A percentile compares a stretch with the other conserved stretches of the same genome.
Evolutionary conservation across 176 grass and related monocot species (phyloP).

Genomic region (Bonia amplexicaulis): DNA sequence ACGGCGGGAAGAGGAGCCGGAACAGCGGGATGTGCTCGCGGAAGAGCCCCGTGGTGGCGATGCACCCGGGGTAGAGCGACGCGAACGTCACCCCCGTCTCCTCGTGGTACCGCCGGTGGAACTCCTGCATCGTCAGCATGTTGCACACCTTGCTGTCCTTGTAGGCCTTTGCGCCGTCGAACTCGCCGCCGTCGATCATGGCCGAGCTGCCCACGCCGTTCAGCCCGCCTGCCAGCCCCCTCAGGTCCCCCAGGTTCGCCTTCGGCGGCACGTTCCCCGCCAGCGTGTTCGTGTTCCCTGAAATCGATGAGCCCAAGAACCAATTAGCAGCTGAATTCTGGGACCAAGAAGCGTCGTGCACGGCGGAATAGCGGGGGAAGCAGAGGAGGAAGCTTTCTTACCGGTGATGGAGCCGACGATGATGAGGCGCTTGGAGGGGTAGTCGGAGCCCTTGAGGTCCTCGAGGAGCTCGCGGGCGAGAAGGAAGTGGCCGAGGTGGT

Average conservation of each 20-base stretch:
- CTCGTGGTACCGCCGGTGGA: conserved; percentile 88
- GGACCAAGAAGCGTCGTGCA: neutral
- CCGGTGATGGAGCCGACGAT: conserved; percentile 97
- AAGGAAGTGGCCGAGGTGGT: conserved; percentile 95
- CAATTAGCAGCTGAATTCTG: neutral
- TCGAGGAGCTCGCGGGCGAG: conserved; percentile 71
- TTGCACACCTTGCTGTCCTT: conserved; percentile 99
- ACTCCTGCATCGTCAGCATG: conserved; percentile 96
- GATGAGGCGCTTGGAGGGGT: conserved; percentile 85
- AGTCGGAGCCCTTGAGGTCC: conserved; percentile 66
- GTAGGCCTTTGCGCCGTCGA: conserved; percentile 97
- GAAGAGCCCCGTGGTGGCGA: conserved; percentile 93
- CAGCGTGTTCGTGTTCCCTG: conserved; percentile 95
- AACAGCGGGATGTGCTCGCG: conserved; percentile 84
- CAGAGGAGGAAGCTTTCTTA: conserved; percentile 12
- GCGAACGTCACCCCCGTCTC: conserved; percentile 83
- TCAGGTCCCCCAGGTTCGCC: conserved; percentile 87
- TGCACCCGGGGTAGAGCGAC: conserved; percentile 93
- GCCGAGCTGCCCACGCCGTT: conserved; percentile 54
- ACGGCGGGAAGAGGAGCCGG: conserved; percentile 78
- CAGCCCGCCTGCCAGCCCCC: conserved; percentile 69
- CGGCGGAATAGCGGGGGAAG: neutral
- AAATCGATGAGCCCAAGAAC: neutral
- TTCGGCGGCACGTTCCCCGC: conserved; percentile 88
- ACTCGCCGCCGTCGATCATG: conserved; percentile 90